These are phyloP conservation scores for Cytospora piceae DNA, from an alignment of 2,329 filamentous ascomycete genomes.

Conservation along the genomic window DNA sequence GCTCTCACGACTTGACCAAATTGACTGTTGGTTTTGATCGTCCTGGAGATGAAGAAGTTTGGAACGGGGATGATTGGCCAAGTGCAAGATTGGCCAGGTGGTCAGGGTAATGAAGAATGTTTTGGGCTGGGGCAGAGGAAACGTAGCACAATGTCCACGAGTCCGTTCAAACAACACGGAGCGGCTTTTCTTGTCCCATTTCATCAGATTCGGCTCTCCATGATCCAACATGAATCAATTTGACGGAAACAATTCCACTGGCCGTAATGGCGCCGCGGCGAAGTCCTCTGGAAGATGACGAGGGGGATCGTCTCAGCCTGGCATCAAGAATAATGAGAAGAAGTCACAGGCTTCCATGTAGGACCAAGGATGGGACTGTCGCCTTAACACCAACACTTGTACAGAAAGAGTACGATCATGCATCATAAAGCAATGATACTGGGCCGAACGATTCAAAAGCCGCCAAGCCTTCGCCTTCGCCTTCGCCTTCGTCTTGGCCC, in stretches of 20 bases:
- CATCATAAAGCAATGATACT: background rate
- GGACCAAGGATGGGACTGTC: background rate
- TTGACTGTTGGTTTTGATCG: background rate
- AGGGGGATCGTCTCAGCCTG: constrained; percentile 18
- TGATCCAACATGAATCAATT: background rate
- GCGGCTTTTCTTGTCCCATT: background rate
- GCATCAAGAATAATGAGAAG: constrained; percentile 7
- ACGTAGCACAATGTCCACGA: background rate
- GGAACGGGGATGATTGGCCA: background rate
- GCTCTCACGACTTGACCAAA: background rate
- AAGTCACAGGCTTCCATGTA: constrained; percentile 1
- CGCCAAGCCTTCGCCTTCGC: no score
- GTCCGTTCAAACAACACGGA: background rate
- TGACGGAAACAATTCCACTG: constrained; percentile 10
- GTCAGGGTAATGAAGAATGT: background rate
- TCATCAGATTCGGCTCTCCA: background rate
- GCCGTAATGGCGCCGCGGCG: no score
- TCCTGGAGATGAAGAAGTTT: background rate
- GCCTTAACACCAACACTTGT: background rate
- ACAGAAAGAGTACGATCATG: no score
- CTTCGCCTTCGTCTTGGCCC: background rate
- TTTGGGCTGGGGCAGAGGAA: background rate
- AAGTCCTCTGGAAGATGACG: background rate
- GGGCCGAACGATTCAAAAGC: background rate
- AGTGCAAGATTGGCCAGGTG: background rate